Evolutionary conservation across 2,329 filamentous ascomycete species (phyloP).

Genomic region (Mycogone perniciosa): DNA sequence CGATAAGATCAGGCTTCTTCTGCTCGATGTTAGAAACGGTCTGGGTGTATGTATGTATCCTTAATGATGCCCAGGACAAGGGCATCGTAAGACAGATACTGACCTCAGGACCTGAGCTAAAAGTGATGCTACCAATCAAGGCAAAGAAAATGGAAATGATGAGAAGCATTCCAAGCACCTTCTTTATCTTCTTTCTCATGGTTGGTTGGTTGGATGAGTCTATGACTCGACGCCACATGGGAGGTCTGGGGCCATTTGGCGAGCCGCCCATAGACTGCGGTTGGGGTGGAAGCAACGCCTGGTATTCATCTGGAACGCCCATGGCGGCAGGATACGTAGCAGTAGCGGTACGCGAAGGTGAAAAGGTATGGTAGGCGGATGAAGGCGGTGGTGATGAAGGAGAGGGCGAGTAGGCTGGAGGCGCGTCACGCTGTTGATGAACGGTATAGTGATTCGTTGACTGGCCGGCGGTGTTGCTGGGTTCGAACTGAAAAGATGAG

Average conservation of each 20-base stretch:
- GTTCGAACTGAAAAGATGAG: background rate
- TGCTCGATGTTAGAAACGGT: background rate
- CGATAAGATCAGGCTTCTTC: conserved; percentile 17
- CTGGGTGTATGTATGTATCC: background rate
- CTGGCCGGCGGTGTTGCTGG: background rate
- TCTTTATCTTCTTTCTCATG: conserved; percentile 24
- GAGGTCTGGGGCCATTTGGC: conserved; percentile 17
- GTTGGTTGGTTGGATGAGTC: conserved; percentile 15
- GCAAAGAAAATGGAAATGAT: conserved; percentile 28
- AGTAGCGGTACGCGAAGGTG: conserved; percentile 13
- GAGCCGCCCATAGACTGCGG: conserved; percentile 42
- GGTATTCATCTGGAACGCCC: conserved; percentile 37
- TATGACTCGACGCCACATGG: conserved; percentile 26
- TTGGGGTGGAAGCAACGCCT: conserved; percentile 34
- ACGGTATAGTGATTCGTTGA: conserved; percentile 15
- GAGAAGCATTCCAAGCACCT: conserved; percentile 25
- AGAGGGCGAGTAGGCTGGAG: conserved; percentile 46
- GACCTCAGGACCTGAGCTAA: conserved; percentile 24
- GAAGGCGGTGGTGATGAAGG: conserved; percentile 26
- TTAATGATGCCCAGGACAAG: background rate
- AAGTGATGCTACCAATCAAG: conserved; percentile 20
- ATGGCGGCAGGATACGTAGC: conserved; percentile 25
- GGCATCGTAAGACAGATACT: conserved; percentile 3
- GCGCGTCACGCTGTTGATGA: conserved; percentile 32
- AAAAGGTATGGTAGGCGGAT: conserved; percentile 40